Evolutionary conservation across 208 protist genomes (phyloP), one percentile per base, ranked within the genome.

Genomic region (Herpetomonas tarakana): DNA sequence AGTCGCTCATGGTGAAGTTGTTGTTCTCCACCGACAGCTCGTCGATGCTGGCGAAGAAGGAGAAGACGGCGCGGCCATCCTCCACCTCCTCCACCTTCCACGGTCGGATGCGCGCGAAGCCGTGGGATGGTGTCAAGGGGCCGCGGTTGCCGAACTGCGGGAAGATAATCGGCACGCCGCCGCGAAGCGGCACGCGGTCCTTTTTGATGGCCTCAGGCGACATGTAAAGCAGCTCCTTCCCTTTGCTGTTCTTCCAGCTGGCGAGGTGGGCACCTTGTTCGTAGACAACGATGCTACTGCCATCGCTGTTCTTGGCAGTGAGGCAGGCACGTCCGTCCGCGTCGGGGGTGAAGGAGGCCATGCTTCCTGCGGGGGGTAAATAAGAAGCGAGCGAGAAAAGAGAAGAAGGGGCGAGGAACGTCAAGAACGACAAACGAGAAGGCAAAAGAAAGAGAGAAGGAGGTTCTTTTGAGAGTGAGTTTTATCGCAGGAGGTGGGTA

Each of bases 111-210:
- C 91, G 82, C n/a, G 80, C 76, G 63, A 94, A 94, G 29, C 91
- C 91, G 78, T 96, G 91, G 18, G 74, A 66, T 39, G 65, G 66
- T 24, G 76, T 57, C 41, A 92, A 49, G 30, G 81, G 67, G 28
- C 88, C 91, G 49, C 69, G 73, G 47, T 71, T 68, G 56, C 72
- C 69, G 71, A 97, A 97, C 73, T 97, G 91, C 0, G 91, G 91
- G 41, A 91, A 97, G 56, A 91, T 90, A 18, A 97, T 60, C 39
- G 91, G 91, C 45, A 97, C 87, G 6, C 91, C 91, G 56, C 91
- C 91, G 30, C 91, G 87, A 21, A 97, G 80, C 2, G 91, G 68
- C 29, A 80, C 79, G 22, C 76, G 72, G 21, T 89, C 69, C 50
- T 72, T 68, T 41, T 81, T 92, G 14, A 90, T 65, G n/a, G 91